Conservation (phyloP, 495 filamentous ascomycete genomes). For the Trypethelium eluteriae region DNA sequence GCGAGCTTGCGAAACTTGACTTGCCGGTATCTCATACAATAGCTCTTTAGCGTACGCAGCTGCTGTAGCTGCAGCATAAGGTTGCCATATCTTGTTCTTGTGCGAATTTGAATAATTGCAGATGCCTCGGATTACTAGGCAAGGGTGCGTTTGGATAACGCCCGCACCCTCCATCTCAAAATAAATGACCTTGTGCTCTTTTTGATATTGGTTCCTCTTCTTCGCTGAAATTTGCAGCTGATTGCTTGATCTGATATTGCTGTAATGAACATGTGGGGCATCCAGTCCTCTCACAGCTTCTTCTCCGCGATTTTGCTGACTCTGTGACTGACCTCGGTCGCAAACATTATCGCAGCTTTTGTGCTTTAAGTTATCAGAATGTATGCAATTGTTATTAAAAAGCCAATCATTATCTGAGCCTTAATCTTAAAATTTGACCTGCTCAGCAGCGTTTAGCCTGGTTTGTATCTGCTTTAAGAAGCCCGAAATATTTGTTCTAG, state of each 20-base stretch:
- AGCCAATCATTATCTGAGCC: neutral
- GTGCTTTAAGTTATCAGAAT: neutral
- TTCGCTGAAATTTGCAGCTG: neutral
- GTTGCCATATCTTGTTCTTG: slow-evolving; percentile 28
- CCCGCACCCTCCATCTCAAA: neutral
- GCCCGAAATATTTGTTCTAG: neutral
- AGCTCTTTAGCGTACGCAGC: slow-evolving; percentile 49
- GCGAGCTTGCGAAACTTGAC: too few relatives aligned
- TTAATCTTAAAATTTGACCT: neutral
- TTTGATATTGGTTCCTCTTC: neutral
- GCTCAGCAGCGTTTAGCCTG: neutral
- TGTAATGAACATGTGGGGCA: neutral
- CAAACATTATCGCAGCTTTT: neutral
- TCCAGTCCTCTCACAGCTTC: neutral
- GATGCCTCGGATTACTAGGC: slow-evolving; percentile 2
- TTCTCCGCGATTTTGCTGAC: neutral
- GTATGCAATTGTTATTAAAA: neutral
- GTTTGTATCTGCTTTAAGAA: neutral
- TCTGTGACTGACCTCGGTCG: neutral
- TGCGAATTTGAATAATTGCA: slow-evolving; percentile 30
- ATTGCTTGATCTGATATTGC: neutral
- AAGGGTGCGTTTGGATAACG: neutral
- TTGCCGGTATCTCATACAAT: too few relatives aligned
- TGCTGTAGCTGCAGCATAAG: slow-evolving; percentile 26
- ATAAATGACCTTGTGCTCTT: neutral